Evolutionary conservation across 345 rosid species (phyloP), one percentile per base, ranked within the genome.

Genomic region (Rhodamnia rubescens): DNA sequence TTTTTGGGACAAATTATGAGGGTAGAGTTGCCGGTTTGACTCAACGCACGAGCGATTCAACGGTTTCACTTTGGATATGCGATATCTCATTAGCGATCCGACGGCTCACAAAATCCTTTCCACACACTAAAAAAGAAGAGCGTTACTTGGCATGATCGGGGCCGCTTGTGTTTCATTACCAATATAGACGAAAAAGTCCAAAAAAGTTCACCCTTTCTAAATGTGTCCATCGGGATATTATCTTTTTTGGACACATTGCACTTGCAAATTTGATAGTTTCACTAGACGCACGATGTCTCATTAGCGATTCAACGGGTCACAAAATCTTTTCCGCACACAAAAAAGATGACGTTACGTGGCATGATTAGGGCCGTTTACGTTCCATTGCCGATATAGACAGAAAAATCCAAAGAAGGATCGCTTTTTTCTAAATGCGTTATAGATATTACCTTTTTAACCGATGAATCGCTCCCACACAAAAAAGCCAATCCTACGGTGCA

Each of bases 401-500:
- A 56, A 56, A 56, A 56, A 5, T 56, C 40, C 11, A 7, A 1
- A 61, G 15, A 61, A 29, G 10, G 74, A 29, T 7, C 21, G 7
- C 5, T 2, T 5, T 2, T 61, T 61, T 36, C 5, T 0, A 16
- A 3, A 3, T 2, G 40, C 11, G 22, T 16, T 14, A 0, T 9
- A 10, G 42, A 61, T 61, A 61, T 61, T 29, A 61, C 42, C 42
- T 61, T 61, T 29, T 11, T 61, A 27, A 15, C 8, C 5, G 21
- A 61, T 16, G 5, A 61, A 61, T 61, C 11, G 8, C 5, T 61
- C 15, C 22, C 40, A 61, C 36, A 61, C 8, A 61, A 14, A 61
- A 3, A 3, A 8, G 6, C 27, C 6, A 2, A 27, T 27, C 0
- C 15, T 27, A 32, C 2, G 22, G 1, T 11, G 3, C 22, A 64